Percentiles rank a stretch among this genome's conserved stretches.
These are phyloP conservation scores for Protomyces macrosporus DNA, from an alignment of 1,139 yeast species.

Conservation along the genomic window DNA sequence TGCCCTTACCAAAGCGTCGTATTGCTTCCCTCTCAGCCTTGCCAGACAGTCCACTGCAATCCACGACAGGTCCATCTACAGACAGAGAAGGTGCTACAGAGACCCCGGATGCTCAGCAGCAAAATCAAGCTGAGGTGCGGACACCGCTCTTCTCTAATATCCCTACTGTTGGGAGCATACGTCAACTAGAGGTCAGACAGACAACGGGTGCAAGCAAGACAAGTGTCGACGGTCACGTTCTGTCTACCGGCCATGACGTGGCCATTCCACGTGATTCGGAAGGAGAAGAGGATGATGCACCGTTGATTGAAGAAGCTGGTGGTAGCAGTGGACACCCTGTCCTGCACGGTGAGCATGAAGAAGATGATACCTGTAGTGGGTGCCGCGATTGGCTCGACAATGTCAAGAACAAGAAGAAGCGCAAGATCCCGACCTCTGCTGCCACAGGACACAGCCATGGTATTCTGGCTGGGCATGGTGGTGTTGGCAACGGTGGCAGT, in stretches of 20 bases:
- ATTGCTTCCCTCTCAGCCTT: neutral
- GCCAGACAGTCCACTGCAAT: too few species aligned
- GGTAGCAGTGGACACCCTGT: too few species aligned
- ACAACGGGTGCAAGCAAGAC: too few species aligned
- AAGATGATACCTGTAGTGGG: conserved; percentile 17
- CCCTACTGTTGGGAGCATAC: too few species aligned
- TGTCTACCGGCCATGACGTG: neutral
- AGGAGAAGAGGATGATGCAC: neutral
- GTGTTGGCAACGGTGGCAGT: neutral
- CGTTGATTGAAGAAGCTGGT: too few species aligned
- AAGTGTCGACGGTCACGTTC: too few species aligned
- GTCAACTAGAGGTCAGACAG: too few species aligned
- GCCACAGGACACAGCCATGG: conserved; percentile 12
- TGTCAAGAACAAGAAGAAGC: conserved; percentile 30
- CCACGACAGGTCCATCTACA: too few species aligned
- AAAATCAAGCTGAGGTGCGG: too few species aligned
- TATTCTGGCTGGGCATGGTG: neutral
- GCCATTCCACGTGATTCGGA: neutral
- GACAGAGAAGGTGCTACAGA: too few species aligned
- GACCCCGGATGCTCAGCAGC: too few species aligned
- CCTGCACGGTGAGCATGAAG: neutral
- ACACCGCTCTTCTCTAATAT: too few species aligned
- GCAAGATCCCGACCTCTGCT: conserved; percentile 29
- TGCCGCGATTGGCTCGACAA: conserved; percentile 25
- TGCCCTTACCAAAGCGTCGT: conserved; percentile 23